Conservation (phyloP, 108 stramenopile species). For the Cyclotella distinguenda region DNA sequence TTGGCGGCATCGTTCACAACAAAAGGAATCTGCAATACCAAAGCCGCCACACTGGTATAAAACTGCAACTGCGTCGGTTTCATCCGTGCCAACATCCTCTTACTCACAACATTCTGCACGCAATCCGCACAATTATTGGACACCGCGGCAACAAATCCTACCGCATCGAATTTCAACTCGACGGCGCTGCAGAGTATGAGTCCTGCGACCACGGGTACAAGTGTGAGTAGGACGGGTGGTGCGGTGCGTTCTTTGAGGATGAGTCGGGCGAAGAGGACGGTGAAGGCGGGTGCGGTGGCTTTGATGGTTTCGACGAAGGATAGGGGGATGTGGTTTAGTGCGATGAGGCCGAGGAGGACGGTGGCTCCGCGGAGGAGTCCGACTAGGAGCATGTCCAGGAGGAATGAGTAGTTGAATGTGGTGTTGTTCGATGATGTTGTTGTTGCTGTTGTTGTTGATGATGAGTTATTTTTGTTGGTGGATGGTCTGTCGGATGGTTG, state of each 20-base stretch:
- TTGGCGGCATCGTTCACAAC: slow-evolving; percentile 11
- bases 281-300: slow-evolving; percentile 51
- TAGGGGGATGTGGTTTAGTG: slow-evolving; percentile 48
- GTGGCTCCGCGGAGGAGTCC: slow-evolving; percentile 45
- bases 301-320: slow-evolving; percentile 59
- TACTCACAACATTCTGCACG: slow-evolving; percentile 53
- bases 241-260: slow-evolving; percentile 43
- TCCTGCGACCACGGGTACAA: slow-evolving; percentile 46
- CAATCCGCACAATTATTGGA: slow-evolving; percentile 52
- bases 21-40: slow-evolving; percentile 44
- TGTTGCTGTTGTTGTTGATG: neutral
- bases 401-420: slow-evolving; percentile 10
- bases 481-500: neutral
- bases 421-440: neutral
- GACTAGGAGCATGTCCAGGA: slow-evolving; percentile 44
- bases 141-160: slow-evolving; percentile 52
- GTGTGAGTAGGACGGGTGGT: slow-evolving; percentile 35
- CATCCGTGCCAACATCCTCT: slow-evolving; percentile 45
- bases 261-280: slow-evolving; percentile 37
- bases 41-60: slow-evolving; percentile 46
- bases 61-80: slow-evolving; percentile 50
- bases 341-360: slow-evolving; percentile 47
- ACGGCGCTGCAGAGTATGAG: slow-evolving; percentile 41
- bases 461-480: neutral
- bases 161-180: slow-evolving; percentile 37